These are phyloP conservation scores for Corymbia calophylla DNA, from an alignment of 441 rosid species.

Conservation along the genomic window DNA sequence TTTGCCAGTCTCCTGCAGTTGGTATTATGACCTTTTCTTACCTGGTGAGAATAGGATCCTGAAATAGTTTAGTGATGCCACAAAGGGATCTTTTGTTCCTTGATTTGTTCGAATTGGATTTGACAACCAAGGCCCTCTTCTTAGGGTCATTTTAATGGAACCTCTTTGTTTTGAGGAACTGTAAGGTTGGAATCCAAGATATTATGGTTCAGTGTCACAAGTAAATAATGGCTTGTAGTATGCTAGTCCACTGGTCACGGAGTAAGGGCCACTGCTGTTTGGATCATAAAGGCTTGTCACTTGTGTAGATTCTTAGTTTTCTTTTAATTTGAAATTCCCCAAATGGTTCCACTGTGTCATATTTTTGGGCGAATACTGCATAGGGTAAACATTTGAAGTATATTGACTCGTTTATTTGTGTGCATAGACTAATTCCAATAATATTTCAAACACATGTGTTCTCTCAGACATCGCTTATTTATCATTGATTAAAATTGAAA, in stretches of 20 bases:
- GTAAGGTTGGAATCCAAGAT: not conserved
- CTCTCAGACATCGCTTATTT: not conserved
- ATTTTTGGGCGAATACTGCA: not conserved
- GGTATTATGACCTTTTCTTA: not conserved
- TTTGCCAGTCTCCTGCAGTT: not conserved
- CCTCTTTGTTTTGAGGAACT: not conserved
- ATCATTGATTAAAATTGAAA: not conserved
- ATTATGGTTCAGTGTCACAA: not conserved
- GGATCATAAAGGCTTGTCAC: not conserved
- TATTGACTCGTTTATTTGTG: not conserved
- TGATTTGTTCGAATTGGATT: not conserved
- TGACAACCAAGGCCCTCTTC: not conserved
- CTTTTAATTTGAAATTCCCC: not conserved
- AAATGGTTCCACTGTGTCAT: not conserved
- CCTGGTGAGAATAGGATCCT: not conserved
- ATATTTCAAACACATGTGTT: not conserved
- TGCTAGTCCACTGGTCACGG: not conserved
- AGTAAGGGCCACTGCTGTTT: not conserved
- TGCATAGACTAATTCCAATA: not conserved
- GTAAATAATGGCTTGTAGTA: not conserved
- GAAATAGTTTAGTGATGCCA: not conserved
- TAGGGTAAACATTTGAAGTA: not conserved
- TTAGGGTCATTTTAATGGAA: not conserved
- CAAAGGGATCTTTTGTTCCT: not conserved
- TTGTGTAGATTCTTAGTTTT: not conserved